These are phyloP conservation scores for Polytrichum commune DNA, from an alignment of 225 moss, liverwort and hornwort genomes.

Conservation along the genomic window DNA sequence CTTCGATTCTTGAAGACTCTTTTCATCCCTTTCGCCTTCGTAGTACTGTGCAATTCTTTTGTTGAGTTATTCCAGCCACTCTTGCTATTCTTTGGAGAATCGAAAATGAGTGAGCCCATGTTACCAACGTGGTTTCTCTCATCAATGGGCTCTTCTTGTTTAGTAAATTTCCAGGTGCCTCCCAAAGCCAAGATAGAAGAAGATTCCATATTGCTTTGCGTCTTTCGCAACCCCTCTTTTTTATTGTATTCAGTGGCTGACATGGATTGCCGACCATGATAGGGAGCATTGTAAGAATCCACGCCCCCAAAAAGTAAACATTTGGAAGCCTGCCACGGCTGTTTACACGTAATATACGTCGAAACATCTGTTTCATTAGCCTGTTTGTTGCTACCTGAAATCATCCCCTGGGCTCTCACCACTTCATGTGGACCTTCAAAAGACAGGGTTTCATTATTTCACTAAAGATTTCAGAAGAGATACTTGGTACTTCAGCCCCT, in stretches of 20 bases:
- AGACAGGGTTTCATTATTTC: background rate
- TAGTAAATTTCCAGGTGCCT: conserved; percentile 11
- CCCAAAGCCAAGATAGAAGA: background rate
- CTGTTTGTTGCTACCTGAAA: background rate
- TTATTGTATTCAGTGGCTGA: too few species aligned
- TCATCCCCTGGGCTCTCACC: conserved; percentile 1
- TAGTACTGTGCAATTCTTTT: conserved; percentile 5
- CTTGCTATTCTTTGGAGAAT: conserved; percentile 6
- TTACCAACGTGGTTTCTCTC: conserved; percentile 3
- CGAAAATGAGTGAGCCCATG: conserved; percentile 4
- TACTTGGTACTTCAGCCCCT: background rate
- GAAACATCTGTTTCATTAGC: too few species aligned
- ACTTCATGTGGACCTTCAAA: conserved; percentile 6
- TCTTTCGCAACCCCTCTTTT: too few species aligned
- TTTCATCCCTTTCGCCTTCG: background rate
- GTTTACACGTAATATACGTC: background rate
- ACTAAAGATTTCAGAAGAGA: background rate
- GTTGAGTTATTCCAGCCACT: background rate
- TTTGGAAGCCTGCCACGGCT: conserved; percentile 12
- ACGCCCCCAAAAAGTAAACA: background rate
- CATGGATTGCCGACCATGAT: conserved; percentile 7
- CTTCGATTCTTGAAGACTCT: conserved; percentile 1
- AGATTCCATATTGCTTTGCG: background rate
- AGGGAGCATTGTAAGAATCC: conserved; percentile 11
- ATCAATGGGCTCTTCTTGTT: background rate